Evolutionary conservation across 768 basidiomycete genomes (phyloP), one percentile per base, ranked within the genome.

Genomic region (Leccinum imitatum): DNA sequence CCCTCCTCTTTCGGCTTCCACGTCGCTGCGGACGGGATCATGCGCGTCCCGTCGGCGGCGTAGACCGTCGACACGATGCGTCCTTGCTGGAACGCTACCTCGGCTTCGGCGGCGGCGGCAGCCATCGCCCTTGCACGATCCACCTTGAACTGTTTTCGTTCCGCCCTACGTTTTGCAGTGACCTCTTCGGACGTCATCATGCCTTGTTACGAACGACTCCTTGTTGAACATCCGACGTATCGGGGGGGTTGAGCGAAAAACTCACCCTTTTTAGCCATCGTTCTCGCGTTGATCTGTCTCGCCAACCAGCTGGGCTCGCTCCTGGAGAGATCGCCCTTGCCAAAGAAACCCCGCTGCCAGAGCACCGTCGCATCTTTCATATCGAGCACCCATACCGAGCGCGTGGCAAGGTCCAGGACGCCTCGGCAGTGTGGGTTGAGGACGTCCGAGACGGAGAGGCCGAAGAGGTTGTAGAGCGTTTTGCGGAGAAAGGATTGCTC

Each of bases 261-360:
- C 52, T 6, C 21, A 87, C 93, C 81, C 75, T 84, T 84, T 66
- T 81, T 81, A 58, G 79, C 80, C 53, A 84, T 76, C 62, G 78
- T 72, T 30, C 69, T 74, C 1, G 76, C 79, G 69, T 91, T 93
- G 60, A 89, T 79, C 66, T 92, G 87, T 50, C 97, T 79, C 19
- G 87, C 83, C 60, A 87, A 78, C 97, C 97, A 99, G 57, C 86
- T 93, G 8, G 96, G 95, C 73, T 99, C 97, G 73, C 95, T 97
- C 59, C 97, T 76, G 44, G 93, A 95, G 55, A 99, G 78, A 70
- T 91, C 90, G 1, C 97, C 97, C 73, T 99, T 99, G 23, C 97
- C 97, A 72, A 98, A 99, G 77, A 98, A 98, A 0, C 97, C 97
- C 60, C 90, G 77, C 50, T 84, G 79, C 91, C 97, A 99, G 39